Conservation (phyloP, 2,329 filamentous ascomycete genomes). For the Hysterium pulicare region DNA sequence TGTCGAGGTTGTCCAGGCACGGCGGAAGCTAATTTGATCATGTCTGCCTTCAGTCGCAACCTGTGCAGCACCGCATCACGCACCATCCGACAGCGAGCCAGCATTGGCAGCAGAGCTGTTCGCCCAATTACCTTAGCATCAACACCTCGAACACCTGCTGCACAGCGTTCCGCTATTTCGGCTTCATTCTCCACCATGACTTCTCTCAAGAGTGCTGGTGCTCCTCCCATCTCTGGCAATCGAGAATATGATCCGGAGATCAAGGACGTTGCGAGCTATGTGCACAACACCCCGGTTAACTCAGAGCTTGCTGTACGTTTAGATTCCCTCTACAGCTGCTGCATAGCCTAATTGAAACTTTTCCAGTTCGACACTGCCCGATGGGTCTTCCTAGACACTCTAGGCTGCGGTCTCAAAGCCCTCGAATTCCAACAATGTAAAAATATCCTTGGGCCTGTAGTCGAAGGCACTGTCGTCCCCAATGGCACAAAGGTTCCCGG, state of each 20-base stretch:
- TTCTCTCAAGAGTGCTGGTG: conserved; percentile 32
- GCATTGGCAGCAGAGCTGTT: conserved; percentile 30
- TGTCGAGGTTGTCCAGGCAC: conserved; percentile 28
- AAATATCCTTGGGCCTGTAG: conserved; percentile 88
- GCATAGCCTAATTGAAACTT: conserved; percentile 14
- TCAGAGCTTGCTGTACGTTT: conserved; percentile 83
- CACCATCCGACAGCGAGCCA: conserved; percentile 33
- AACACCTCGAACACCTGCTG: conserved; percentile 19
- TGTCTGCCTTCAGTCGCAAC: conserved; percentile 43
- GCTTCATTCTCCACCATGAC: conserved; percentile 38
- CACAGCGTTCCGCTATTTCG: conserved; percentile 19
- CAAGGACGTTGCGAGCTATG: conserved; percentile 89
- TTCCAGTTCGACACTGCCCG: conserved; percentile 86
- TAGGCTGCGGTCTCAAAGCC: conserved; percentile 94
- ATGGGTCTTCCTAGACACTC: conserved; percentile 93
- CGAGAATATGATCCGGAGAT: conserved; percentile 84
- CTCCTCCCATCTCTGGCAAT: conserved; percentile 24
- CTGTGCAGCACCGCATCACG: conserved; percentile 38
- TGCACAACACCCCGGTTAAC: conserved; percentile 85
- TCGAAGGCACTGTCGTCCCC: conserved; percentile 85
- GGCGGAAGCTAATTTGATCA: conserved; percentile 36
- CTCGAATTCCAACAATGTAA: conserved; percentile 94
- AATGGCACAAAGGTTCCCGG: conserved; percentile 89
- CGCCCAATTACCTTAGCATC: conserved; percentile 35
- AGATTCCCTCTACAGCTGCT: conserved; percentile 1